Evolutionary conservation across 108 stramenopile species (phyloP), one percentile per base, ranked within the genome.

Genomic region (Nitzschia sp.): DNA sequence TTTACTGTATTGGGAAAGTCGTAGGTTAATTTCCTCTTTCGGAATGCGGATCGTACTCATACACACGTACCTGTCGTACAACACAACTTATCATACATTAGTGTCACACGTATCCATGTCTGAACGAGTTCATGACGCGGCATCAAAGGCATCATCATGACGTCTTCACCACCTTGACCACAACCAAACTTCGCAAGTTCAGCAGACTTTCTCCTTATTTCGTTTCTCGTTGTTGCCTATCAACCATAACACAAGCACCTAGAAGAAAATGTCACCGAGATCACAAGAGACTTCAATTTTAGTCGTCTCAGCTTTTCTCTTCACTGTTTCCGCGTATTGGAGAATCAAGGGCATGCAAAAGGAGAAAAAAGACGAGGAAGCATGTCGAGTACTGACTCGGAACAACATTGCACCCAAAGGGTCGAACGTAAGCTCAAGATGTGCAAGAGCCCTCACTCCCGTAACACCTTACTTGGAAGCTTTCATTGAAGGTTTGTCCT

Each of bases 401-500:
- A 11, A 53, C 7, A 12, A 40, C 2, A 39, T n/a, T 7, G 50
- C 24, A 29, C n/a, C 25, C 11, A 24, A 56, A n/a, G 66, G 42
- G 15, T 38, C 46, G 6, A 59, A 42, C 12, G 66, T 75, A 15
- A 65, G 64, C 38, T 52, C 41, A 7, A 66, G 73, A 26, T 75
- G 66, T 58, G 43, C 51, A 5, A 58, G 57, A 21, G 69, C 86
- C 1, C 29, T 90, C 40, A 46, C 80, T 10, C 85, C 83, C 3
- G 53, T 80, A 14, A 62, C 80, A 14, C 75, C 90, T 15, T 88
- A 91, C 48, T 57, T 88, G 3, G 51, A 55, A 24, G 74, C 75
- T 42, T 83, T 85, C 65, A 59, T 85, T 54, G 63, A 63, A 51
- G 84, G 84, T 20, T 54, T 89, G 10, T 67, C 82, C 54, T 85